phyloP scores from a whole-genome alignment of 441 rosid species.

The Brassica balearica region DNA sequence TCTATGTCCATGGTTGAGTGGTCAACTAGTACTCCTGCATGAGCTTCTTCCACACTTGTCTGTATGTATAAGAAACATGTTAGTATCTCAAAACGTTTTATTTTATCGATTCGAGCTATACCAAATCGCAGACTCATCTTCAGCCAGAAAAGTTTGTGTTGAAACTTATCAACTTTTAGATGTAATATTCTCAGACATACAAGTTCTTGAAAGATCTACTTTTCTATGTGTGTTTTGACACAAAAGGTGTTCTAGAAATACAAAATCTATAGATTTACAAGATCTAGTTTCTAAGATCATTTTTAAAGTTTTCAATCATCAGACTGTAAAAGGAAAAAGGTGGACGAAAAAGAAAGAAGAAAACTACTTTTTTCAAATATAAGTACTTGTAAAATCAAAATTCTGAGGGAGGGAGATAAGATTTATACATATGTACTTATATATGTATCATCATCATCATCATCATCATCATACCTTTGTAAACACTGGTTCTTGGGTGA shows the following conservation, averaged over 20 bases:
- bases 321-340: slow-evolving; percentile 31
- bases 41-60: slow-evolving; percentile 34
- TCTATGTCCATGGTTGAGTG: slow-evolving; percentile 31
- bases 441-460: not conserved
- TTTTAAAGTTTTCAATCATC: slow-evolving; percentile 32
- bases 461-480: slow-evolving; percentile 49
- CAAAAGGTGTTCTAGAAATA: slow-evolving; percentile 4
- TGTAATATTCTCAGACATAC: slow-evolving; percentile 11
- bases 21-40: slow-evolving; percentile 29
- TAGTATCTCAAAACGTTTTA: slow-evolving; percentile 23
- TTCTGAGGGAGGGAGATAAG: not conserved
- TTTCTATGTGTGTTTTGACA: not conserved
- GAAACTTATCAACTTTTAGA: slow-evolving; percentile 26
- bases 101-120: not conserved
- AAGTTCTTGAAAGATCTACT: slow-evolving; percentile 26
- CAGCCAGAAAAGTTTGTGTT: slow-evolving; percentile 7
- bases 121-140: not conserved
- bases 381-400: slow-evolving; percentile 21
- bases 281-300: slow-evolving; percentile 27
- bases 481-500: slow-evolving; percentile 47
- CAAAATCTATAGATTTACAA: slow-evolving; percentile 13
- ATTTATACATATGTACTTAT: not conserved
- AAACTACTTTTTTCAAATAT: slow-evolving; percentile 19
- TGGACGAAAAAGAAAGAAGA: not conserved
- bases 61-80: slow-evolving; percentile 27